phyloP scores from a whole-genome alignment of 2,329 filamentous ascomycete species.

The Didymella sp. region DNA sequence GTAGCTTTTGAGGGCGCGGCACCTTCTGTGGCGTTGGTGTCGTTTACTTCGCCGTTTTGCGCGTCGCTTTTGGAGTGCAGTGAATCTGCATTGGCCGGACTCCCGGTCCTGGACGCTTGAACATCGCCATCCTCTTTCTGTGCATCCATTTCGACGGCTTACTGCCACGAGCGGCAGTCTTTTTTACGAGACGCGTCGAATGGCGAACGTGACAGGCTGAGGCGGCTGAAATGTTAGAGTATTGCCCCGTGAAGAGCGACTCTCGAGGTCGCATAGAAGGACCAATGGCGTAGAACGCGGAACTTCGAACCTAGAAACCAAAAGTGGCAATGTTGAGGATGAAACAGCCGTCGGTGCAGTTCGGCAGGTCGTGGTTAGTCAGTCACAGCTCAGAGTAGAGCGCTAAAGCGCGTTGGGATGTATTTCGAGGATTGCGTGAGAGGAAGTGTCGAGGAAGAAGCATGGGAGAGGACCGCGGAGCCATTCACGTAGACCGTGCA shows the following conservation, averaged over 20 bases:
- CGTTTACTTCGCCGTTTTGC: constrained; percentile 34
- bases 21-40: constrained; percentile 34
- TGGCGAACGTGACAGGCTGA: constrained; percentile 29
- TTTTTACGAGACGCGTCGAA: constrained; percentile 31
- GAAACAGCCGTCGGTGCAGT: constrained; percentile 17
- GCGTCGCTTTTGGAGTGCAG: constrained; percentile 40
- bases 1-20: constrained; percentile 39
- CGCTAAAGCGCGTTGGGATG: constrained; percentile 24
- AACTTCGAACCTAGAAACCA: constrained; percentile 29
- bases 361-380: constrained; percentile 29
- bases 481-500: constrained; percentile 27
- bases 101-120: constrained; percentile 40
- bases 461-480: constrained; percentile 26
- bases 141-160: constrained; percentile 46
- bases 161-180: constrained; percentile 29
- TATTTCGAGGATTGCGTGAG: constrained; percentile 31
- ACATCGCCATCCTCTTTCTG: constrained; percentile 48
- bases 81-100: constrained; percentile 37
- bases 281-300: constrained; percentile 44
- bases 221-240: constrained; percentile 36
- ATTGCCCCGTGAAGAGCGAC: constrained; percentile 37
- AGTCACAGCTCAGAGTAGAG: constrained; percentile 13
- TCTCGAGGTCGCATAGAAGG: constrained; percentile 49
- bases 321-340: constrained; percentile 22
- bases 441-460: constrained; percentile 36